phyloP scores from a whole-genome alignment of 306 rosid species.

The Prunus dulcis region DNA sequence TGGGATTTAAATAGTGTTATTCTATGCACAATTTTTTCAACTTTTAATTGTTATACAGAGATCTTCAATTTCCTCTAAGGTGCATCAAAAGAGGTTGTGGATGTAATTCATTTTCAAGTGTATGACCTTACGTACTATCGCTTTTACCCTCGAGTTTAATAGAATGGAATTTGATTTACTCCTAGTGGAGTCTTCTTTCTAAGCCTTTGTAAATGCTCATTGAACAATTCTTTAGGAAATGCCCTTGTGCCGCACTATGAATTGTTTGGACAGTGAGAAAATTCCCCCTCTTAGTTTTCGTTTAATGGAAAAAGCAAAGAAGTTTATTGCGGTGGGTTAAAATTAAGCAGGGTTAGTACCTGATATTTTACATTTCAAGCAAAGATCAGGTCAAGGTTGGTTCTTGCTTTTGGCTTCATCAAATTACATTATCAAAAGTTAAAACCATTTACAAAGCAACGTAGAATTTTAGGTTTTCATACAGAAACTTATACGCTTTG shows the following conservation, averaged over 20 bases:
- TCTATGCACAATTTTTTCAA: background rate
- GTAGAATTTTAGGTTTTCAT: background rate
- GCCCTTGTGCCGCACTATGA: too few species aligned
- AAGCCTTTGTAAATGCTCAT: too few species aligned
- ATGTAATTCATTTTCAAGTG: background rate
- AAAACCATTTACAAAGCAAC: background rate
- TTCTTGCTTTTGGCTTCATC: background rate
- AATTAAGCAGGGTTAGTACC: too few species aligned
- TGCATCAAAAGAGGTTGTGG: conserved; percentile 6
- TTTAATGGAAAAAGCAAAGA: too few species aligned
- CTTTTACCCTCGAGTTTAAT: background rate
- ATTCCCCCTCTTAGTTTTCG: too few species aligned
- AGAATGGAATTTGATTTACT: background rate
- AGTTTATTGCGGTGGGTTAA: too few species aligned
- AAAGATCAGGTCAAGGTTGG: background rate
- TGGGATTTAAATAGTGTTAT: background rate
- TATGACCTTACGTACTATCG: background rate
- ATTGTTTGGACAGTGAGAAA: too few species aligned
- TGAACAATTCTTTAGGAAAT: too few species aligned
- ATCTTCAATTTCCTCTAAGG: background rate
- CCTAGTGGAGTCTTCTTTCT: background rate
- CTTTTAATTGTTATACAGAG: background rate
- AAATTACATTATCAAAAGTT: background rate
- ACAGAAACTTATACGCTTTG: background rate
- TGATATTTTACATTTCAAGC: background rate